Conservation (phyloP, 2,329 filamentous ascomycete genomes). For the Pyrenophora teres region DNA sequence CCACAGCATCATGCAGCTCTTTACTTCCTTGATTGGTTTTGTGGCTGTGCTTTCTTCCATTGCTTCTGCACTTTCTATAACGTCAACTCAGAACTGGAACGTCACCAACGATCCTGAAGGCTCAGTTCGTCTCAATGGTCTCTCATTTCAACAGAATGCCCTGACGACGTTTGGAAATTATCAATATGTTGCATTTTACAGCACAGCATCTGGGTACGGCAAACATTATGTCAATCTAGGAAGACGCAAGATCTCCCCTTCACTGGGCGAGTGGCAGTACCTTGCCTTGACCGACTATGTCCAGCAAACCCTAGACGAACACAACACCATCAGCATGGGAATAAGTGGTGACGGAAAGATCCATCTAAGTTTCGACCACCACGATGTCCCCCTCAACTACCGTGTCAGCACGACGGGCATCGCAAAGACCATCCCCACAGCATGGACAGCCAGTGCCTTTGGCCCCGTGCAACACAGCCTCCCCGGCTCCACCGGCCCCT, state of each 20-base stretch:
- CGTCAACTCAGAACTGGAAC: conserved; percentile 35
- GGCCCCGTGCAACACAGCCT: conserved; percentile 36
- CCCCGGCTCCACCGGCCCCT: conserved; percentile 39
- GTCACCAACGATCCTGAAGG: conserved; percentile 43
- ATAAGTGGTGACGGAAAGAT: conserved; percentile 60
- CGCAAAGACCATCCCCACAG: conserved; percentile 34
- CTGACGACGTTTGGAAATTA: conserved; percentile 55
- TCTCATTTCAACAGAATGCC: conserved; percentile 57
- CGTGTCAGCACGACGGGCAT: conserved; percentile 39
- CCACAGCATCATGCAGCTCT: conserved; percentile 20
- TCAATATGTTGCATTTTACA: conserved; percentile 57
- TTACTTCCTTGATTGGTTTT: conserved; percentile 13
- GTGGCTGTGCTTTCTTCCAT: conserved; percentile 20
- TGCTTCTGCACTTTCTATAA: conserved; percentile 29
- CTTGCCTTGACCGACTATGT: conserved; percentile 56
- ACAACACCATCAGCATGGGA: conserved; percentile 60
- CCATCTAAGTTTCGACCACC: conserved; percentile 59
- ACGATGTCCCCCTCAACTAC: conserved; percentile 48
- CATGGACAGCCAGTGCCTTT: conserved; percentile 38
- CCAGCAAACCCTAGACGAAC: conserved; percentile 57
- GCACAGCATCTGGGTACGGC: conserved; percentile 37
- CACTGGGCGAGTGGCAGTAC: conserved; percentile 51
- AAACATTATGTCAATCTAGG: conserved; percentile 53
- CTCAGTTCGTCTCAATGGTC: conserved; percentile 51
- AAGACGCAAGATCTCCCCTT: conserved; percentile 50